Base-by-base conservation (phyloP, 2,329 filamentous ascomycete genomes). In the Volutella citrinella region DNA sequence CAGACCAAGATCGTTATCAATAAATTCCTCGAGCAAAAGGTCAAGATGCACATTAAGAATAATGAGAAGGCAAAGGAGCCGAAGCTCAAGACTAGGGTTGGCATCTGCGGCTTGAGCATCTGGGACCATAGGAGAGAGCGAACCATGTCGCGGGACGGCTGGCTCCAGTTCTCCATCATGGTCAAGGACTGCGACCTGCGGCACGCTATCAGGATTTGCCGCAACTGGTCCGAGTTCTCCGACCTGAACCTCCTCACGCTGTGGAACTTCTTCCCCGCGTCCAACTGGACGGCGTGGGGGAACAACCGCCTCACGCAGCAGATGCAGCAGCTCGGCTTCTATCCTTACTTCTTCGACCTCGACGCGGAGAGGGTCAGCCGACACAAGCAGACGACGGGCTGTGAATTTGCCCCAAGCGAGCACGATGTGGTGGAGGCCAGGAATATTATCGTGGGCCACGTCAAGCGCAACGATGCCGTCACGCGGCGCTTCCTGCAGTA, bases 121-220 rank as follows among this genome's bases (percentile, higher is more conserved):
- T 57, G 54, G 49, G 50, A 55, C 17, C 49, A 57, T 14, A 40
- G 54, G 4, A 56, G 52, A 17, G 48, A 55, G 18, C 52, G 45
- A 5, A 46, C 54, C 4, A 57, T 57, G 54, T 52, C 52, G 3
- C 42, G 54, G 31, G 54, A 56, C n/a, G 51, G 54, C 4, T 57
- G 54, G 54, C 42, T 57, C 5, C 52, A 57, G n/a, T 57, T 56
- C 29, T 54, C 49, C 4, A 38, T 55, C 29, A 47, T 57, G 25
- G 52, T 52, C 3, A 57, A 56, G 15, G 54, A 55, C 13, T 57
- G 54, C 10, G 37, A 51, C 8, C 31, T 57, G 4, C 46, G 54
- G 13, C 40, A 57, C 19, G 51, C 54, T 4, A 45, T 56, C 20
- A 45, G 50, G 21, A 45, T 57, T 1, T 57, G 54, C 34, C 51